These are phyloP conservation scores for Rhododendron ferrugineum DNA, from an alignment of 148 eudicot species.

Conservation along the genomic window DNA sequence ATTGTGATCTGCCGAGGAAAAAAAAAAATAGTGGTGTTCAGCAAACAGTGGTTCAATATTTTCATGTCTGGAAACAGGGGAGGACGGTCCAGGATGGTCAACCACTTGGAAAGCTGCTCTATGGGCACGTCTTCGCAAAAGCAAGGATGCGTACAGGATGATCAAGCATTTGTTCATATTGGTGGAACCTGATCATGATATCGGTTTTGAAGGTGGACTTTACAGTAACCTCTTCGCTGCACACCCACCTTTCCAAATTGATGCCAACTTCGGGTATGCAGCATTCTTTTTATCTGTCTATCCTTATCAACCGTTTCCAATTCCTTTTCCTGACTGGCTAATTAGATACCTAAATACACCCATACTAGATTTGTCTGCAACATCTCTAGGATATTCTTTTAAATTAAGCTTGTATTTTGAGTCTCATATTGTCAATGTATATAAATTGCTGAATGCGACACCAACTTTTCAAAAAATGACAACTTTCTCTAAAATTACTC, in stretches of 20 bases:
- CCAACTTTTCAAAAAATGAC: neutral
- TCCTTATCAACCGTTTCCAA: neutral
- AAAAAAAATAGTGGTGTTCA: neutral
- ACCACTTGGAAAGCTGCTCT: conserved; percentile 81
- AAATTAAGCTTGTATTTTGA: neutral
- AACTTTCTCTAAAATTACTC: neutral
- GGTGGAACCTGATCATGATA: conserved; percentile 66
- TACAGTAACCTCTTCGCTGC: conserved; percentile 81
- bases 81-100: conserved; percentile 95
- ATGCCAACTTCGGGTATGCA: conserved; percentile 83
- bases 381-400: neutral
- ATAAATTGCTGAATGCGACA: neutral
- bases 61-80: conserved; percentile 33
- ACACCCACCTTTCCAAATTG: conserved; percentile 96
- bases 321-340: neutral
- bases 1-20: neutral
- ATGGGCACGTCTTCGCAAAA: conserved; percentile 72
- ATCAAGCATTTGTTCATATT: conserved; percentile 68
- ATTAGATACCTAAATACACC: neutral
- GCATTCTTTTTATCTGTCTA: neutral
- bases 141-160: conserved; percentile 73
- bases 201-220: conserved; percentile 68
- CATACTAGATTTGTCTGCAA: neutral
- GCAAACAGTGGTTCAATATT: conserved; percentile 1
- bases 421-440: neutral